These are phyloP conservation scores for Coemansia biformis DNA, from an alignment of 192 early-diverging fungal species.

Conservation along the genomic window DNA sequence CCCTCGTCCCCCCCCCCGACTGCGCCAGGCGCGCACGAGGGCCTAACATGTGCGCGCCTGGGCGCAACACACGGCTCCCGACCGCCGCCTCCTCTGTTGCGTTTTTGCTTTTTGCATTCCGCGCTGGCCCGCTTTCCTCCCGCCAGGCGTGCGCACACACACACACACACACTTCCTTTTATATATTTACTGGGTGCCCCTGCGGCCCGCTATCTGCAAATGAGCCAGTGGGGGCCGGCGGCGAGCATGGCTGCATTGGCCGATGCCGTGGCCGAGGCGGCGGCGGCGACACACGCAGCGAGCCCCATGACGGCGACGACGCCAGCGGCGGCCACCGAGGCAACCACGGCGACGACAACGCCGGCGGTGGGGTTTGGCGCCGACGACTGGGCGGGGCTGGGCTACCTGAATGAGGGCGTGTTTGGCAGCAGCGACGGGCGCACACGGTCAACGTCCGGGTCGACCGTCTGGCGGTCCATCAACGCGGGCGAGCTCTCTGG, in stretches of 20 bases:
- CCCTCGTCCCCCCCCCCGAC: no score
- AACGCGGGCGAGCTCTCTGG: constrained; percentile 11
- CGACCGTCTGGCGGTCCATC: constrained; percentile 19
- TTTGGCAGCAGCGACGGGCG: constrained; percentile 46
- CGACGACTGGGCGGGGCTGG: constrained; percentile 22
- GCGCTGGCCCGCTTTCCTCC: no score
- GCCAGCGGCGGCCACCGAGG: constrained; percentile 1
- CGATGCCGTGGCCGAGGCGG: constrained; percentile 11
- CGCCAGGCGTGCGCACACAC: no score
- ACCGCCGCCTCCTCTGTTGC: no score
- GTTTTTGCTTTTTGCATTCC: constrained; percentile 1
- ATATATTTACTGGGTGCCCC: no score
- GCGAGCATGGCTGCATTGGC: constrained; percentile 3
- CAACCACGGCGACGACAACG: constrained; percentile 7
- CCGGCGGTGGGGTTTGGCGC: constrained; percentile 12
- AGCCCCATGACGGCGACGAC: neutral
- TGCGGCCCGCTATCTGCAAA: no score
- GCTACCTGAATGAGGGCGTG: constrained; percentile 30
- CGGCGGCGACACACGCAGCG: constrained; percentile 3
- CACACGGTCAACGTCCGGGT: constrained; percentile 35
- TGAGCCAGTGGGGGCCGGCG: constrained; percentile 8
- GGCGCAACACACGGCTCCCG: no score
- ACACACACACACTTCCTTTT: no score
- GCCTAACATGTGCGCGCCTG: no score
- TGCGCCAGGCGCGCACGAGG: no score